A percentile compares a stretch with the other conserved stretches of the same genome.
Evolutionary conservation across 257 asterid genomes (phyloP).

Genomic region (Lavandula angustifolia): DNA sequence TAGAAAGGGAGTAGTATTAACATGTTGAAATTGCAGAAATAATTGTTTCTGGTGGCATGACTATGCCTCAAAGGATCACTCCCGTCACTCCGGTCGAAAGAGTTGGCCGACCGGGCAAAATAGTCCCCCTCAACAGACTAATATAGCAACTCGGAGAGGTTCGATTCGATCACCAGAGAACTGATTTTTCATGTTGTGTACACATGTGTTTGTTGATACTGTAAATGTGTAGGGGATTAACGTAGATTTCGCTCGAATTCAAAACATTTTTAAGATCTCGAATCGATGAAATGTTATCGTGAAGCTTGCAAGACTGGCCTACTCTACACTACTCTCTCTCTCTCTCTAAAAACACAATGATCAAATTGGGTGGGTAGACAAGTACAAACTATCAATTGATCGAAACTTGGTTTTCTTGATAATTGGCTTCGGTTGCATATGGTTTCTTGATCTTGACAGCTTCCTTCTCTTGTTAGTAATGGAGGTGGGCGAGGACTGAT

Average conservation of each 20-base stretch:
- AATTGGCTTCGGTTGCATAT: neutral
- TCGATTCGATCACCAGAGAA: neutral
- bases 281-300: neutral
- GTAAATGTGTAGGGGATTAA: conserved; percentile 11
- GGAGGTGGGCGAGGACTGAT: neutral
- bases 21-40: conserved; percentile 56
- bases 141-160: conserved; percentile 25
- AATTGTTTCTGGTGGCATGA: conserved; percentile 96
- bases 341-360: too few relatives aligned
- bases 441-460: neutral
- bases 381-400: conserved; percentile 14
- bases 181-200: neutral
- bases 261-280: neutral
- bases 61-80: conserved; percentile 72
- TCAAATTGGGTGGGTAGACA: conserved; percentile 11
- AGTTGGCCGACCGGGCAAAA: conserved; percentile 54
- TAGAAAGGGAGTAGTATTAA: too few relatives aligned
- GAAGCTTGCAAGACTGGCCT: neutral
- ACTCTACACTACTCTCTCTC: too few relatives aligned
- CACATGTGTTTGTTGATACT: conserved; percentile 3
- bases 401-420: conserved; percentile 27
- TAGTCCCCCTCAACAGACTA: conserved; percentile 65
- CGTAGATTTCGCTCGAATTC: conserved; percentile 1
- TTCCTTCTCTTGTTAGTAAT: neutral
- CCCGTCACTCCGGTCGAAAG: conserved; percentile 61